Evolutionary conservation across 805 yeast genomes (phyloP).

Genomic region (Ogataea trehalophila): DNA sequence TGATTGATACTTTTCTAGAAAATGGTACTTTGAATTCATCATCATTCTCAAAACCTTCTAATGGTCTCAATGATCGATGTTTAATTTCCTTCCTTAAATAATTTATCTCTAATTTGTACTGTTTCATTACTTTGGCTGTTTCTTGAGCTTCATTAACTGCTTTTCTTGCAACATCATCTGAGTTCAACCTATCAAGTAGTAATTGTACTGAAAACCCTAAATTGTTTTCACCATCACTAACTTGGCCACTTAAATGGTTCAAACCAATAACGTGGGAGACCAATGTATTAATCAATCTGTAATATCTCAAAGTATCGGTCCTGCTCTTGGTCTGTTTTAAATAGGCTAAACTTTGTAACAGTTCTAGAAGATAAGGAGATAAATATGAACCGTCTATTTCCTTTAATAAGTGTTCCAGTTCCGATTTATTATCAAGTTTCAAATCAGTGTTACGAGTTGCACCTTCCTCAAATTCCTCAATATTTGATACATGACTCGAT

Average conservation of each 20-base stretch:
- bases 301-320: conserved; percentile 5
- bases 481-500: neutral
- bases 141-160: conserved; percentile 56
- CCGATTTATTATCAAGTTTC: neutral
- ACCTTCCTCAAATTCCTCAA: neutral
- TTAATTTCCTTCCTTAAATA: neutral
- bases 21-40: neutral
- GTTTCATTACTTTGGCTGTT: conserved; percentile 33
- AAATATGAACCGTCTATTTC: conserved; percentile 10
- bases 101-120: conserved; percentile 2
- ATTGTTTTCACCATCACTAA: conserved; percentile 6
- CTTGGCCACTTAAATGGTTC: neutral
- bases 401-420: conserved; percentile 26
- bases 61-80: neutral
- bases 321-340: conserved; percentile 6
- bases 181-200: conserved; percentile 14
- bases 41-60: neutral
- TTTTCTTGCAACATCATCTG: conserved; percentile 47
- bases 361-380: conserved; percentile 1
- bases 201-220: conserved; percentile 12
- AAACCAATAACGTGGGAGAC: conserved; percentile 10
- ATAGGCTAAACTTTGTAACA: conserved; percentile 9
- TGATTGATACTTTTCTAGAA: too few relatives aligned
- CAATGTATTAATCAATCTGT: conserved; percentile 8
- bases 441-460: neutral